Base-by-base conservation (phyloP, 768 basidiomycete species). In the Suillus brevipes region DNA sequence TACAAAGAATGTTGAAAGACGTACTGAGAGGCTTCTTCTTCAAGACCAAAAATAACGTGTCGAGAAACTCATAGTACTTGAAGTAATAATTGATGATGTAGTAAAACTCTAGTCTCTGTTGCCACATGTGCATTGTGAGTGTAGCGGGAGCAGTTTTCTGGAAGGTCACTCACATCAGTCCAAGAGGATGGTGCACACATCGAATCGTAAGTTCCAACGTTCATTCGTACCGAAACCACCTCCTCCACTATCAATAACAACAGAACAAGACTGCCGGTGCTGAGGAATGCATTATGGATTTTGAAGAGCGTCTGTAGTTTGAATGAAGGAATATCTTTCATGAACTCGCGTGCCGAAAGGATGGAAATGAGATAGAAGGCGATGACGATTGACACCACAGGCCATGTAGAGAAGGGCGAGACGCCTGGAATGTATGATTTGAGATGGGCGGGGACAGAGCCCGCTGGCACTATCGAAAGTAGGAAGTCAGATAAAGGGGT, bases 71-170 rank as follows among this genome's bases (percentile, higher is more conserved):
- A 68, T 96, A 81, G 79, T 97, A 98, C 77, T 97, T 97, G 85
- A 97, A 91, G 79, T 89, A 94, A 81, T 97, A 99, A 82, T 99
- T 99, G 81, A 97, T 80, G 81, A 97, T 95, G 82, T 98, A 92
- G 82, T 92, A 97, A 72, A 94, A 89, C 79, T 97, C 91, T 79
- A 97, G 79, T 73, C 87, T 86, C 94, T 96, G 64, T 52, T 34
- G 3, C 62, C 36, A 13, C 50, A 64, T 56, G 40, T 20, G 20
- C 1, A 43, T 20, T 60, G 55, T 61, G 49, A 66, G 50, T 58
- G 13, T 20, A 55, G 20, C 37, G 36, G 61, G 62, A 49, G 60
- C 49, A 59, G 3, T 9, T 43, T 20, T 9, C 20, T 40, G 37
- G 43, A 60, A 31, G 59, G 50, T 47, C 47, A 84, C 90, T 78